Evolutionary conservation across 2,329 filamentous ascomycete genomes (phyloP).

Genomic region (Botryotinia globosa): DNA sequence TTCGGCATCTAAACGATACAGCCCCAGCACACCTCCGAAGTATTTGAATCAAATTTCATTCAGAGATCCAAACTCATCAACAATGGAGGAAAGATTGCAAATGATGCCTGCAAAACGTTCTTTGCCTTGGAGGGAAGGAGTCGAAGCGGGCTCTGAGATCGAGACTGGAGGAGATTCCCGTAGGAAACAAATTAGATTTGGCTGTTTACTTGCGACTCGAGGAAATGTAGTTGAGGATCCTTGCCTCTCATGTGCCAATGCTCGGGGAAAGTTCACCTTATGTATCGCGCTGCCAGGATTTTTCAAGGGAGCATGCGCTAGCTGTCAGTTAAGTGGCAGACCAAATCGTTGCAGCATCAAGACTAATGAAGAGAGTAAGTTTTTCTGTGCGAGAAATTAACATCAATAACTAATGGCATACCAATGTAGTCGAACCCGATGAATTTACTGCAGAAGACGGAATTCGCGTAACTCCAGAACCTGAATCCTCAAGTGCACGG

Average conservation of each 20-base stretch:
- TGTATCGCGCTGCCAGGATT: conserved; percentile 38
- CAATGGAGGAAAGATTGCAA: conserved; percentile 37
- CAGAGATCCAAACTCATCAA: conserved; percentile 22
- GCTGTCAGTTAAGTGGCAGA: conserved; percentile 37
- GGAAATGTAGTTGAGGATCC: conserved; percentile 33
- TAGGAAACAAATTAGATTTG: conserved; percentile 38
- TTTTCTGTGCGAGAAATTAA: not conserved
- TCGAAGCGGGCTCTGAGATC: conserved; percentile 35
- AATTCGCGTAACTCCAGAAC: conserved; percentile 1
- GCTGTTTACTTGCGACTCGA: conserved; percentile 36
- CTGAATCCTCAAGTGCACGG: not conserved
- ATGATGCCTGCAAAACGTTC: conserved; percentile 35
- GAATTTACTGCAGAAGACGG: conserved; percentile 11
- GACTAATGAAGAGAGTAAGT: conserved; percentile 36
- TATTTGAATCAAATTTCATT: conserved; percentile 19
- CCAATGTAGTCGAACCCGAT: conserved; percentile 13
- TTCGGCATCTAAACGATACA: not conserved
- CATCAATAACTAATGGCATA: not conserved
- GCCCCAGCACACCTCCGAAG: conserved; percentile 5
- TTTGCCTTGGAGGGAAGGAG: conserved; percentile 36
- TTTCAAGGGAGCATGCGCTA: conserved; percentile 39
- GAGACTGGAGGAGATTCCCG: conserved; percentile 38
- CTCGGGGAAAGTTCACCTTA: conserved; percentile 36
- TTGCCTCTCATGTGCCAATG: conserved; percentile 37
- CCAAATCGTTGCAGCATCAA: conserved; percentile 39